phyloP scores from a whole-genome alignment of 441 rosid species.

The Aleurites moluccanus region DNA sequence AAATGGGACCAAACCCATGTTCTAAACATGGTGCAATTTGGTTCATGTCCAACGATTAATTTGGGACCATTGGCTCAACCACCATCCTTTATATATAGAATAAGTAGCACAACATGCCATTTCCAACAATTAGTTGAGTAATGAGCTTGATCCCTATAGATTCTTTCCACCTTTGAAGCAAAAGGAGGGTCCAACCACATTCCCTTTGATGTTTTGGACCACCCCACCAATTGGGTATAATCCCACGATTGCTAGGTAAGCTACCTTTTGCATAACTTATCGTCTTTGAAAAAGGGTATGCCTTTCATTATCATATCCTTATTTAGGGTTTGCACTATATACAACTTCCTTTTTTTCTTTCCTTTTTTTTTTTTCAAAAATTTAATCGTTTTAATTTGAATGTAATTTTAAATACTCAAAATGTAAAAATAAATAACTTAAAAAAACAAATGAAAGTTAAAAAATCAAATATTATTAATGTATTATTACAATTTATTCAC shows the following conservation, averaged over 20 bases:
- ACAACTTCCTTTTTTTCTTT: background rate
- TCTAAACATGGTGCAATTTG: conserved; percentile 4
- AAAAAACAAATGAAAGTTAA: too few relatives aligned
- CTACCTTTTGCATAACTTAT: background rate
- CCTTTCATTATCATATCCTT: background rate
- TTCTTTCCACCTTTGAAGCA: background rate
- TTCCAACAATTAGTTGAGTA: background rate
- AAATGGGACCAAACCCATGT: conserved; percentile 24
- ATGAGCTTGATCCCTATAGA: background rate
- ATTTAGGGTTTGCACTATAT: background rate
- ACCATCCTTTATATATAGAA: too few relatives aligned
- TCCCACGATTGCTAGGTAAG: background rate
- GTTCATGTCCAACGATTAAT: background rate
- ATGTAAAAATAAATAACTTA: too few relatives aligned
- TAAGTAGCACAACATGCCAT: background rate
- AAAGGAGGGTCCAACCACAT: background rate
- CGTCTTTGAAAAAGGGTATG: background rate
- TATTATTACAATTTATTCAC: too few relatives aligned
- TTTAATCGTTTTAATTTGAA: too few relatives aligned
- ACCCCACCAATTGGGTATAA: background rate
- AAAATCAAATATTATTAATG: too few relatives aligned
- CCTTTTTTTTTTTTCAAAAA: too few relatives aligned
- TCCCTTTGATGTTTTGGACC: background rate
- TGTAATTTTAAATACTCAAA: too few relatives aligned
- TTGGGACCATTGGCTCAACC: conserved; percentile 14